Evolutionary conservation across 805 yeast genomes (phyloP), one percentile per base, ranked within the genome.

Genomic region (Wickerhamiella australiensis): DNA sequence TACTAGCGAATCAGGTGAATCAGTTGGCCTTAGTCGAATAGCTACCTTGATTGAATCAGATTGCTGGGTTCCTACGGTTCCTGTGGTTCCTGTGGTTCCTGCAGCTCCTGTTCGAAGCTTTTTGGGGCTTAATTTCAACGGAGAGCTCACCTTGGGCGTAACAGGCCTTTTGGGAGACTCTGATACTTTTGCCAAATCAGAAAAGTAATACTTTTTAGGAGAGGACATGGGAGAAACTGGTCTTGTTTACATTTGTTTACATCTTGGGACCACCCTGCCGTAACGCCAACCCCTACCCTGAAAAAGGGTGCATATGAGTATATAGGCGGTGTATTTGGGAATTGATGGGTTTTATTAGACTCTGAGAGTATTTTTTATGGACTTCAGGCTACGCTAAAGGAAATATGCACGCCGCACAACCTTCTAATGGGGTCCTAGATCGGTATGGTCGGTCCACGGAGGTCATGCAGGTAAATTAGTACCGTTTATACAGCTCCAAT

Each of bases 1-100:
- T 21, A 57, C 53, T 18, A 61, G 41, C 23, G 55, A 38, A 5
- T 42, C 45, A 42, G 57, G 66, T 26, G 65, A 50, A 5, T 52
- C 57, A 9, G 61, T 53, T n/a, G 72, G 72, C 21, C 71, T 55
- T 18, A 63, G 65, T 15, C 73, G 57, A 2, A 69, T 69, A 5
- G 67, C 68, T 3, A 68, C 73, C 50, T 61, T 61, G 52, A 68
- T 65, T 5, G 47, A 20, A 17, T 45, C 47, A 5, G 23, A 9
- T 3, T n/a, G 33, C 2, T 8, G 29, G 29, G 29, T 11, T 26
- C 9, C 11, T 26, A 7, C 9, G 11, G 29, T 26, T 11, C 11
- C 11, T 26, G 7, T 7, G 29, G 29, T 26, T 26, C 11, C 35
- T n/a, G 17, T 29, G 22, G 15, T 4, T 5, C n/a, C n/a, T n/a